These are phyloP conservation scores for Ustilago xerochloae DNA, from an alignment of 1,284 basidiomycete species.

Conservation along the genomic window DNA sequence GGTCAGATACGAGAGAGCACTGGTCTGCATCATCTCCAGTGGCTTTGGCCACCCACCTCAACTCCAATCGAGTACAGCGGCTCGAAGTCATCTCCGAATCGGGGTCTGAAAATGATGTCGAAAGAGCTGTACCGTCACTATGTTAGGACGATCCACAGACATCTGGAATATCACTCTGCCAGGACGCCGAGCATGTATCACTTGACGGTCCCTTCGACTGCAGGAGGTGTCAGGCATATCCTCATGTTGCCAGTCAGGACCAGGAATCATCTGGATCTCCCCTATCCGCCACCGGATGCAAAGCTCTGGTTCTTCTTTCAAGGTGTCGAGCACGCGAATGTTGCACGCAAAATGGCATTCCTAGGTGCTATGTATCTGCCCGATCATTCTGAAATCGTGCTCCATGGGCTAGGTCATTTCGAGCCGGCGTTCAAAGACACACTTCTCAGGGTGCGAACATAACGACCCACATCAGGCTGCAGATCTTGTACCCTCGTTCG, in stretches of 20 bases:
- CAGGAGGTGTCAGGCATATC: neutral
- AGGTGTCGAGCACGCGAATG: neutral
- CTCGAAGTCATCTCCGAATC: too few relatives aligned
- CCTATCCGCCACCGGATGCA: too few relatives aligned
- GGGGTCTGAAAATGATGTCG: neutral
- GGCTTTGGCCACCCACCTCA: conserved; percentile 1
- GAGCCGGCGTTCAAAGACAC: neutral
- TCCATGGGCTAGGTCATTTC: neutral
- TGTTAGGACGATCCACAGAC: neutral
- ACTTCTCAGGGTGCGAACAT: neutral
- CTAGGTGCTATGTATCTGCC: conserved; percentile 1
- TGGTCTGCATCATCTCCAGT: neutral
- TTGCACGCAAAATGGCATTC: neutral
- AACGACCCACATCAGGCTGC: too few relatives aligned
- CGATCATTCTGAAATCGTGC: neutral
- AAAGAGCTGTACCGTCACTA: neutral
- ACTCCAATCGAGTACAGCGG: too few relatives aligned
- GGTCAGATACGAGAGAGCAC: too few relatives aligned
- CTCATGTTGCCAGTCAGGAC: neutral
- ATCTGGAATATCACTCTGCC: neutral
- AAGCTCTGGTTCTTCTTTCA: neutral
- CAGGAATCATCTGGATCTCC: too few relatives aligned
- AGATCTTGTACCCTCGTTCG: too few relatives aligned
- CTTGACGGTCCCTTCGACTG: neutral
- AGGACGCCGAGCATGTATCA: neutral